Conservation (phyloP, 331 rosid species). For the Saraca asoca region DNA sequence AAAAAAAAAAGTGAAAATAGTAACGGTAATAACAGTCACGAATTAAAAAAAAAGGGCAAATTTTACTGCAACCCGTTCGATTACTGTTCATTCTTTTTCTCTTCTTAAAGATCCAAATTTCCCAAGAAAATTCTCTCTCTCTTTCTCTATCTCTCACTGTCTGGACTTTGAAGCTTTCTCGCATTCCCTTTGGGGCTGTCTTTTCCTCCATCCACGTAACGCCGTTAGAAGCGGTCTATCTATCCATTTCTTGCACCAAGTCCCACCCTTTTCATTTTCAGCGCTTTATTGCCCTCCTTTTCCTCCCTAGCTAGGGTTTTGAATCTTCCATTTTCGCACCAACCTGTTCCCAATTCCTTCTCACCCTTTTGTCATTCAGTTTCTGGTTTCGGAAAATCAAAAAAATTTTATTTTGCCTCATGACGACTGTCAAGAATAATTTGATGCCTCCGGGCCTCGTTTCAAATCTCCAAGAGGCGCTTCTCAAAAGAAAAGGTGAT, state of each 20-base stretch:
- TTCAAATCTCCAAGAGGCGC: conserved; percentile 82
- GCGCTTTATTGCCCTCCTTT: conserved; percentile 38
- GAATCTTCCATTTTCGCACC: conserved; percentile 33
- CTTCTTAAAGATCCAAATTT: conserved; percentile 2
- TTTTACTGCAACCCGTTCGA: neutral
- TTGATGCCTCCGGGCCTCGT: conserved; percentile 92
- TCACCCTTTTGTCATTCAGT: neutral
- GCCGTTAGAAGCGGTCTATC: conserved; percentile 87
- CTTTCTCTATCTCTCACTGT: neutral
- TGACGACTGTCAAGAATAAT: conserved; percentile 58
- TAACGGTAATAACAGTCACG: no score
- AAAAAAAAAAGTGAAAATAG: no score
- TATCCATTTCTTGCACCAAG: conserved; percentile 25
- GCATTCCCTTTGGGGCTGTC: conserved; percentile 19
- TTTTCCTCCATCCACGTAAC: conserved; percentile 48
- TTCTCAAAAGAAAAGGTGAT: conserved; percentile 53
- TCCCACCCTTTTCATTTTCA: conserved; percentile 45
- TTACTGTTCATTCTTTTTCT: neutral
- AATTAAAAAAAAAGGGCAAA: neutral
- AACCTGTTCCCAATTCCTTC: conserved; percentile 21
- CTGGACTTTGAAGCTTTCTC: conserved; percentile 11
- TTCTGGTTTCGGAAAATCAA: neutral
- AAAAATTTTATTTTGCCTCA: neutral
- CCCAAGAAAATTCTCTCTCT: neutral
- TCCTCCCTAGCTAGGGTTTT: conserved; percentile 62